phyloP scores from a whole-genome alignment of 1,284 basidiomycete species.

The Porogramme epimiltina region DNA sequence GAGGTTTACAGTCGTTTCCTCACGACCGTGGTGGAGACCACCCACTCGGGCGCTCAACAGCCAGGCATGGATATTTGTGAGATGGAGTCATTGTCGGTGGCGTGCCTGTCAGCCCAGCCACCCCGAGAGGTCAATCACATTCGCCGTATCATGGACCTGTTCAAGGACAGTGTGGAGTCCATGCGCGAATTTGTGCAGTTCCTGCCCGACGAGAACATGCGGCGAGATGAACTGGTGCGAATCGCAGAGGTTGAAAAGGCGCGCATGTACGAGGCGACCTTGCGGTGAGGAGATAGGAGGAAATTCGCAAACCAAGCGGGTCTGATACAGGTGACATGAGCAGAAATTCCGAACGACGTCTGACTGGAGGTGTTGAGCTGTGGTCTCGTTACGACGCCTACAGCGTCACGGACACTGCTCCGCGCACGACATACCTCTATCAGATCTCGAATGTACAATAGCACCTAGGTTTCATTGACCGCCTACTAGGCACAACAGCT shows the following conservation, averaged over 20 bases:
- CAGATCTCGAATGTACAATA: too few relatives aligned
- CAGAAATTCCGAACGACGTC: too few relatives aligned
- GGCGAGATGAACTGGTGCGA: slow-evolving; percentile 42
- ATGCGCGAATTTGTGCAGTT: slow-evolving; percentile 92
- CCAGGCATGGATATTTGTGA: slow-evolving; percentile 74
- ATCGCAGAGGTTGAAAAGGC: slow-evolving; percentile 26
- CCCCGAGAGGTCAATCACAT: slow-evolving; percentile 78
- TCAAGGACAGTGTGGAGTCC: slow-evolving; percentile 88
- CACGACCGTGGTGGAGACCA: slow-evolving; percentile 81
- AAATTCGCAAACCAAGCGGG: too few relatives aligned
- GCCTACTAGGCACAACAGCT: too few relatives aligned
- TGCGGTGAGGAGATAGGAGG: too few relatives aligned
- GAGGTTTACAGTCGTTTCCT: slow-evolving; percentile 95
- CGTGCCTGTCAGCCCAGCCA: slow-evolving; percentile 26
- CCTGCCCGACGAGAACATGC: slow-evolving; percentile 71
- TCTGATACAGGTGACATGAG: too few relatives aligned
- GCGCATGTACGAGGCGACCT: too few relatives aligned
- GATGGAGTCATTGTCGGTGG: slow-evolving; percentile 54
- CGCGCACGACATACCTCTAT: too few relatives aligned
- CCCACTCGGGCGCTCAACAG: slow-evolving; percentile 29
- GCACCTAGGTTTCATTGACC: too few relatives aligned
- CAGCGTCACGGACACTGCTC: too few relatives aligned
- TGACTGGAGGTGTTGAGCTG: too few relatives aligned
- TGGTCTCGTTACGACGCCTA: too few relatives aligned
- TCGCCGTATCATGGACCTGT: slow-evolving; percentile 82